Evolutionary conservation across 208 protist genomes (phyloP).

Genomic region (Crithidia sp.): DNA sequence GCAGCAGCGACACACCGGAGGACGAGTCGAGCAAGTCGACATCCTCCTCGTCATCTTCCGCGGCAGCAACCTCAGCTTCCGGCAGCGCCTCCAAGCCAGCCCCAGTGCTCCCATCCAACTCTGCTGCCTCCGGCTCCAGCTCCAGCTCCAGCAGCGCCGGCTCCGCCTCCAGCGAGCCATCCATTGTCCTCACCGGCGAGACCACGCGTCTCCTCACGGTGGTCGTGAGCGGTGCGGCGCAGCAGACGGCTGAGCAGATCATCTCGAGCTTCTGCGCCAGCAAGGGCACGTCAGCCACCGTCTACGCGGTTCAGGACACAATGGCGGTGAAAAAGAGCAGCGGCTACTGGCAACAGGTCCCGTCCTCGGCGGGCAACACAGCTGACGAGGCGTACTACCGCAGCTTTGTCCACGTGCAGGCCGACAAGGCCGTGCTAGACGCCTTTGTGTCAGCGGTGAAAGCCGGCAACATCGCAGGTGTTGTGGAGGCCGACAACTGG

Average conservation of each 20-base stretch:
- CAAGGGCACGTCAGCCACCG: not conserved
- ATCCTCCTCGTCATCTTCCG: not conserved
- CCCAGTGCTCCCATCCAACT: not conserved
- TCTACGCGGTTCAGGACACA: not conserved
- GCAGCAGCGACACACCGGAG: not conserved
- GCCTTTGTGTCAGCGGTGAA: constrained; percentile 11
- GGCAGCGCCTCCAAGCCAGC: not conserved
- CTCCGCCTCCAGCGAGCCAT: not conserved
- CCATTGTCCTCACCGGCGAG: not conserved
- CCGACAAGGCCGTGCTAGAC: not conserved
- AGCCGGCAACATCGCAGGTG: constrained; percentile 1
- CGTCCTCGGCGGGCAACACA: not conserved
- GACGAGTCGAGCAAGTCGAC: not conserved
- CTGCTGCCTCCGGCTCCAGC: not conserved
- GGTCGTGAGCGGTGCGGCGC: not conserved
- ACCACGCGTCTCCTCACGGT: constrained; percentile 2
- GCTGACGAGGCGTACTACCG: constrained; percentile 10
- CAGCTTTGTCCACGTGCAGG: constrained; percentile 21
- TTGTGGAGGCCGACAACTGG: constrained; percentile 12
- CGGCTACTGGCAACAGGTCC: constrained; percentile 11
- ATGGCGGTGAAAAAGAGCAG: not conserved
- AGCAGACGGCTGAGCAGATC: not conserved
- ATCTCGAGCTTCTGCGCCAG: not conserved
- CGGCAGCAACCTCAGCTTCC: constrained; percentile 11
- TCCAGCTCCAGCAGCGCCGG: not conserved